Percentiles rank a stretch among this genome's conserved stretches.
Conservation (phyloP, 2,329 filamentous ascomycete genomes). For the Stenocarpella maydis region DNA sequence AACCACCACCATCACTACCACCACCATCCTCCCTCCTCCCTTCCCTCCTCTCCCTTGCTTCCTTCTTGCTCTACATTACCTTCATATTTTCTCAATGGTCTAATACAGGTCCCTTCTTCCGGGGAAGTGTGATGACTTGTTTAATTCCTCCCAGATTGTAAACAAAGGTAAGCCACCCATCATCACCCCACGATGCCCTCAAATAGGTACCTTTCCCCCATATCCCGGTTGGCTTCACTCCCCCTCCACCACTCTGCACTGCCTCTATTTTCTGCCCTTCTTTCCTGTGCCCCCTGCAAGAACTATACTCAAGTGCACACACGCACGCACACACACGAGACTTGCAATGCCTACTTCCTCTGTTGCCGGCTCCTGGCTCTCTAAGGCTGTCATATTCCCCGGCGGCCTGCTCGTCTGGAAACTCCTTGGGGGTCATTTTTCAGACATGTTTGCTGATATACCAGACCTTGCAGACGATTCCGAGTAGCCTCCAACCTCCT, state of each 20-base stretch:
- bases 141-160: conserved; percentile 10
- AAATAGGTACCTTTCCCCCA: background rate
- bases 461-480: conserved; percentile 1
- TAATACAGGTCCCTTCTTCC: background rate
- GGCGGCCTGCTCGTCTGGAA: conserved; percentile 10
- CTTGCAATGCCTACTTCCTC: background rate
- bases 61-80: background rate
- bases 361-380: background rate
- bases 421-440: background rate
- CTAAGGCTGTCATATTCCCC: background rate
- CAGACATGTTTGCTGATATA: conserved; percentile 19
- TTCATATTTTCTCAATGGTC: background rate
- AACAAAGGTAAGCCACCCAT: background rate
- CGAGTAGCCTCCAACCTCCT: background rate
- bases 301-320: background rate
- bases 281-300: background rate
- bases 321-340: background rate
- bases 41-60: background rate
- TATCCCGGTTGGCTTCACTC: background rate
- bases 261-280: background rate
- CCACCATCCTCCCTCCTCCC: background rate
- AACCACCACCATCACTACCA: background rate
- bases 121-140: conserved; percentile 13
- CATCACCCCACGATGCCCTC: background rate
- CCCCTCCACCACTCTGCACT: background rate